Evolutionary conservation across 352 stramenopile genomes (phyloP), one percentile per base, ranked within the genome.

Genomic region (Pythium phragmiticola): DNA sequence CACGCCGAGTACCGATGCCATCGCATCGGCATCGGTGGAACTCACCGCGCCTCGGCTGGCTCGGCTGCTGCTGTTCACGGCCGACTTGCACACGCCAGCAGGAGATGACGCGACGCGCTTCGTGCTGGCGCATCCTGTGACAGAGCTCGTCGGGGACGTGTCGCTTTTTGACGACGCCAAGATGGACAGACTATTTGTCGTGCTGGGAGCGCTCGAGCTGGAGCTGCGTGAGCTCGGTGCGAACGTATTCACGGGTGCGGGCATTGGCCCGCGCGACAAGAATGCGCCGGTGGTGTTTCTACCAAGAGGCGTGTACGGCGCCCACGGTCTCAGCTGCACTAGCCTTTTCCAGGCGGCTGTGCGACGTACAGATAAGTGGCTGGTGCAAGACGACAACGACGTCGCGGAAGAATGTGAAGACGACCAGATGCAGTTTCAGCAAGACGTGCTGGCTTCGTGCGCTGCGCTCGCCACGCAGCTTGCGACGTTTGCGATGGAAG

Each of bases 401-500:
- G n/a, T 8, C 14, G 37, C 50, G 17, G 34, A 56, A 1, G 34
- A 69, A 30, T 16, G 57, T 16, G 64, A 75, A 52, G 64, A 72
- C 41, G 57, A 63, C 45, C 49, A 66, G 48, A 39, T 62, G 60
- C 45, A 67, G 60, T 66, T 36, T 41, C 57, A 72, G 42, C 65
- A 62, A 33, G 54, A 52, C 16, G 43, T 68, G 14, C 21, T 71
- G 16, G 53, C 34, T 7, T 59, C 51, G 23, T 66, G 45, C 26
- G 65, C 57, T 0, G 30, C 49, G 9, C 12, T 71, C 17, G 36
- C 52, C 1, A 65, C 58, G n/a, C 65, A 71, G 33, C 47, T 71
- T 19, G 65, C 65, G 26, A 63, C 55, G 14, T 66, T 62, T 19
- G 28, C 36, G 2, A 71, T 71, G 65, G 65, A 71, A 47, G 65